Base-by-base conservation (phyloP, 2,329 filamentous ascomycete genomes). In the Thermochaetoides dissita region DNA sequence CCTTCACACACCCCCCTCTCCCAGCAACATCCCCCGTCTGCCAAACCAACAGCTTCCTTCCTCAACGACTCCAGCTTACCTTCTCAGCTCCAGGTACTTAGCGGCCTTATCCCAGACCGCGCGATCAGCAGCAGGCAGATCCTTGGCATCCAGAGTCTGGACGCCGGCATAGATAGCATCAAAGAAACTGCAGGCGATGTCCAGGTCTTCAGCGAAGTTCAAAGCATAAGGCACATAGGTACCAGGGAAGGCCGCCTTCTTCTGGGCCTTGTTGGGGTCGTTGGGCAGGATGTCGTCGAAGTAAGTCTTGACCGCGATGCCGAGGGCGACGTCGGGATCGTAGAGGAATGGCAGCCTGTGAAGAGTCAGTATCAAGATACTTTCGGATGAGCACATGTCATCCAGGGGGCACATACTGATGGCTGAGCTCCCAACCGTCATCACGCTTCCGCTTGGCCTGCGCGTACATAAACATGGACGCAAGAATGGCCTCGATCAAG, bases 301-400 rank as follows among this genome's bases (percentile, higher is more conserved):
- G 56, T 84, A 84, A 7, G 81, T 85, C 60, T 86, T 84, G 34
- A 87, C 76, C 1, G 84, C 83, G 47, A 91, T 84, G 29, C 81
- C 83, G 31, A 91, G 70, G 9, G 77, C 81, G 38, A 84, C 80
- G 54, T 88, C 81, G 8, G 81, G 78, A 49, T 84, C 52, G 28
- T 46, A 50, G 37, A 47, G 38, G 45, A 53, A 57, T 30, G 51
- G 54, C 39, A 54, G 53, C 37, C 50, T 53, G 35, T 8, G 34
- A 40, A 30, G 31, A 29, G 36, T 38, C 30, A 24, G 40, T 41
- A 36, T 46, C 30, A 17, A 34, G 7, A 41, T 39, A 24, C 17
- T 24, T 24, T 24, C 17, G 17, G 17, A 24, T 3, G 17, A 24
- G 17, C 17, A 5, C 17, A 24, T 24, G 17, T 5, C 17, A 24